These are phyloP conservation scores for Trypanosoma mega DNA, from an alignment of 208 protist genomes.

Conservation along the genomic window DNA sequence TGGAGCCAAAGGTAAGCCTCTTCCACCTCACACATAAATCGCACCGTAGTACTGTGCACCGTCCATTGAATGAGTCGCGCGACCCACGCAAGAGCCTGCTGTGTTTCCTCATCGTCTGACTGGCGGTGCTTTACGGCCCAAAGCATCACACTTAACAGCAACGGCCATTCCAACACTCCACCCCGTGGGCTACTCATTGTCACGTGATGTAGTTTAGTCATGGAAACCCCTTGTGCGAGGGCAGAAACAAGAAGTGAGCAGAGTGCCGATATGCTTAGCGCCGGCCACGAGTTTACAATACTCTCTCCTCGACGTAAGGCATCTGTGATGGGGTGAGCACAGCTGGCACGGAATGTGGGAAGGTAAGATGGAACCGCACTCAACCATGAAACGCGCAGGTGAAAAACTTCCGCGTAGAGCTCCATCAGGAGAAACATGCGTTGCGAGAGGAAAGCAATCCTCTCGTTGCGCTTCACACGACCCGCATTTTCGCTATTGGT, in stretches of 20 bases:
- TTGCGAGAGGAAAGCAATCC: conserved; percentile 64
- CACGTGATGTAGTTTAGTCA: conserved; percentile 87
- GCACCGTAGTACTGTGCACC: conserved; percentile 82
- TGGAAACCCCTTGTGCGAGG: conserved; percentile 57
- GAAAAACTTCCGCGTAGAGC: conserved; percentile 73
- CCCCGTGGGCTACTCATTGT: conserved; percentile 61
- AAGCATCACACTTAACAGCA: conserved; percentile 76
- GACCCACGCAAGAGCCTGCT: conserved; percentile 65
- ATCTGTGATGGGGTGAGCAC: conserved; percentile 36
- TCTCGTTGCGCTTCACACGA: conserved; percentile 27
- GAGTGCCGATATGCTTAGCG: conserved; percentile 49
- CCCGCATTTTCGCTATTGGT: no score
- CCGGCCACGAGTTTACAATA: conserved; percentile 24
- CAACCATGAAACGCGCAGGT: conserved; percentile 72
- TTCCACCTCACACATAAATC: conserved; percentile 61
- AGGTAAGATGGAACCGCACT: conserved; percentile 68
- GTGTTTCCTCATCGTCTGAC: conserved; percentile 23
- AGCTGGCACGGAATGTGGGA: conserved; percentile 42
- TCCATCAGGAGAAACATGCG: conserved; percentile 83
- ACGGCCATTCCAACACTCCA: conserved; percentile 77
- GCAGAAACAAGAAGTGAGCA: conserved; percentile 70
- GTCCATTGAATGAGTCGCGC: conserved; percentile 77
- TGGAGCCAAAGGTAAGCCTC: conserved; percentile 75
- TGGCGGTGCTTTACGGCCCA: conserved; percentile 61
- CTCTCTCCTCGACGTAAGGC: conserved; percentile 36